These are phyloP conservation scores for Penicillium cinerascens DNA, from an alignment of 495 filamentous ascomycete species.

Conservation along the genomic window DNA sequence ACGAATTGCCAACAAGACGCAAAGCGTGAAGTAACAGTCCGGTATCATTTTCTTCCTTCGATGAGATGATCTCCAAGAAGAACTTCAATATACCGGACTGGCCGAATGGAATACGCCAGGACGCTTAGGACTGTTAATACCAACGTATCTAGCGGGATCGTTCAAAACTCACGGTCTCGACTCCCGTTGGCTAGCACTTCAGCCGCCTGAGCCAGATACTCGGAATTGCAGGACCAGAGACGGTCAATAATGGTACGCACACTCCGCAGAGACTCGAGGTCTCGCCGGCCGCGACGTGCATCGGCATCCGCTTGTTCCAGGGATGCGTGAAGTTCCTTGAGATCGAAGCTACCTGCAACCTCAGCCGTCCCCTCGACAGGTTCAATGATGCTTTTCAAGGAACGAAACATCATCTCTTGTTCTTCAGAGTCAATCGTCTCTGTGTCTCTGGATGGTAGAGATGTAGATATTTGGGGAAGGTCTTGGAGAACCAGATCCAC, in stretches of 20 bases:
- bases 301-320: constrained; percentile 26
- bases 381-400: constrained; percentile 24
- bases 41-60: constrained; percentile 29
- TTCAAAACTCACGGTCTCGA: constrained; percentile 56
- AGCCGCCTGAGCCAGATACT: constrained; percentile 47
- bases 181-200: constrained; percentile 63
- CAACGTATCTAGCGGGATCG: not conserved
- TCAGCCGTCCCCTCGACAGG: constrained; percentile 15
- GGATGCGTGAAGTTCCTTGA: constrained; percentile 24
- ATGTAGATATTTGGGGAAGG: constrained; percentile 15
- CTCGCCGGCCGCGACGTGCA: constrained; percentile 17
- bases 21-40: constrained; percentile 53
- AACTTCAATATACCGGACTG: constrained; percentile 65
- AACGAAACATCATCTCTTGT: constrained; percentile 29
- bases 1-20: constrained; percentile 74
- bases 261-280: constrained; percentile 21
- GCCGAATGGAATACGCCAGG: constrained; percentile 62
- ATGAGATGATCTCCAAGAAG: constrained; percentile 55
- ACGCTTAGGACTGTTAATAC: constrained; percentile 35
- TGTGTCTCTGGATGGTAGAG: constrained; percentile 8
- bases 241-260: constrained; percentile 28
- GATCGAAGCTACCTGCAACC: constrained; percentile 15
- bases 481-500: constrained; percentile 25
- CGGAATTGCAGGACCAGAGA: constrained; percentile 37
- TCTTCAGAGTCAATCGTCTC: constrained; percentile 17